Evolutionary conservation across 805 yeast species (phyloP).

Genomic region (Martiniozyma abietophila): DNA sequence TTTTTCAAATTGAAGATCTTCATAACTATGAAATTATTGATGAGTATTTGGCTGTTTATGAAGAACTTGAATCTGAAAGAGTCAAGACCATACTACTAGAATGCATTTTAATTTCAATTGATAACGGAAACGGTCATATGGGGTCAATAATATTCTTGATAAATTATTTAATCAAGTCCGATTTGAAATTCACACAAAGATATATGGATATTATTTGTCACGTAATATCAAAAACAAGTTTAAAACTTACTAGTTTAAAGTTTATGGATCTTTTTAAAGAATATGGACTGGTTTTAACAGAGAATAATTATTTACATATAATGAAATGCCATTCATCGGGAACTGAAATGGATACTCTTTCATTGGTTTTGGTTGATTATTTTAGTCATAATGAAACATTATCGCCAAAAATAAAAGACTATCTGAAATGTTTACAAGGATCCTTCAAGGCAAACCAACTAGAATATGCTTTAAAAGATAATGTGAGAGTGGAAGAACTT

Average conservation of each 20-base stretch:
- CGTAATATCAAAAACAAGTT: constrained; percentile 12
- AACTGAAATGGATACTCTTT: constrained; percentile 19
- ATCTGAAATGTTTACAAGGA: constrained; percentile 8
- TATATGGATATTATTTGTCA: constrained; percentile 16
- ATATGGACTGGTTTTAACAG: constrained; percentile 7
- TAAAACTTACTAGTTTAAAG: constrained; percentile 15
- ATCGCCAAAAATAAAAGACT: neutral
- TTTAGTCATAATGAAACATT: constrained; percentile 10
- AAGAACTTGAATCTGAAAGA: constrained; percentile 1
- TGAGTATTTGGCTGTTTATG: constrained; percentile 1
- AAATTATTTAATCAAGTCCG: constrained; percentile 5
- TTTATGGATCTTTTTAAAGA: constrained; percentile 9
- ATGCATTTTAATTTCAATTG: constrained; percentile 16
- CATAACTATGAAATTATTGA: constrained; percentile 9
- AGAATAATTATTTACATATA: constrained; percentile 13
- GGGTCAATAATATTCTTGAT: constrained; percentile 13
- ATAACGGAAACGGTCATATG: constrained; percentile 13
- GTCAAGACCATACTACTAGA: constrained; percentile 13
- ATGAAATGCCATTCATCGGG: constrained; percentile 19
- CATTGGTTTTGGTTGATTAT: constrained; percentile 10
- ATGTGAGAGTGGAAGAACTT: too few species aligned
- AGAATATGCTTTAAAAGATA: constrained; percentile 5
- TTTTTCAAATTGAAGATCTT: constrained; percentile 7
- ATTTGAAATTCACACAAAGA: constrained; percentile 6
- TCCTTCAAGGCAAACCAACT: constrained; percentile 13